Evolutionary conservation across 2,329 filamentous ascomycete species (phyloP).

Genomic region (Paecilomyces sp.): DNA sequence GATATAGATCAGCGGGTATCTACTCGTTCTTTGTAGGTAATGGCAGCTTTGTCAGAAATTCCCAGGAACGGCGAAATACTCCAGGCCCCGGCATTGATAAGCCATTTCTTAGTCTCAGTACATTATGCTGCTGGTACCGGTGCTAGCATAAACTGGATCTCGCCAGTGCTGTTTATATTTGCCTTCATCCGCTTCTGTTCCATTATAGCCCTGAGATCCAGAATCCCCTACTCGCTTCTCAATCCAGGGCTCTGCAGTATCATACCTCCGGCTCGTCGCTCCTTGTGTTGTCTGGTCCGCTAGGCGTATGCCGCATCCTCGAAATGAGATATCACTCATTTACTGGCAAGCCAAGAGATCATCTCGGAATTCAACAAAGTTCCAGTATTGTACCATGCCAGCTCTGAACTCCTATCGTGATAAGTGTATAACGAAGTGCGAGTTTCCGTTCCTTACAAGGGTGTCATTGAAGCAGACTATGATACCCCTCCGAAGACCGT

Average conservation of each 20-base stretch:
- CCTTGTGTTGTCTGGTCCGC: background rate
- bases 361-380: background rate
- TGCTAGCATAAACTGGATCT: background rate
- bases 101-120: background rate
- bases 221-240: background rate
- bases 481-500: background rate
- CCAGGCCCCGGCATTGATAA: background rate
- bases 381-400: background rate
- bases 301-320: background rate
- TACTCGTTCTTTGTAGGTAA: background rate
- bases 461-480: background rate
- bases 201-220: background rate
- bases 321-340: background rate
- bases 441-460: background rate
- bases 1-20: background rate
- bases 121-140: background rate
- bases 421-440: background rate
- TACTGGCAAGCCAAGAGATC: background rate
- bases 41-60: background rate
- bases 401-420: background rate
- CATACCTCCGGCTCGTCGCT: background rate
- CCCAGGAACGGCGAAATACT: background rate
- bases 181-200: background rate
- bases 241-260: background rate
- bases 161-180: background rate